phyloP scores from a whole-genome alignment of 331 rosid species.

The Pyracantha coccinea region DNA sequence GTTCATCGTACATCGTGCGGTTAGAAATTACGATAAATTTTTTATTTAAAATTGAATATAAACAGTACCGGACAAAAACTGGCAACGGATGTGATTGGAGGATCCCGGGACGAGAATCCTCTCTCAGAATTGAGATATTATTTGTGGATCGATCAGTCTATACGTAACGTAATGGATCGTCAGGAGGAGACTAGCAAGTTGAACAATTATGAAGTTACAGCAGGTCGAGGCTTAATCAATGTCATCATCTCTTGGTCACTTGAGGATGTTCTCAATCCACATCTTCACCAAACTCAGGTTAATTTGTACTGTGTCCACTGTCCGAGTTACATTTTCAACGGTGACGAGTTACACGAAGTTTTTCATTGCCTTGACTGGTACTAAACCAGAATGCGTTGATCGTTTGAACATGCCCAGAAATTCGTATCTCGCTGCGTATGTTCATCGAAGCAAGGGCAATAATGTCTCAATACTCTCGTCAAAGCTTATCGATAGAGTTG shows the following conservation, averaged over 20 bases:
- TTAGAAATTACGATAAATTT: too few relatives aligned
- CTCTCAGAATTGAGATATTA: too few relatives aligned
- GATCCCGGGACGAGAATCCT: too few relatives aligned
- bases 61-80: too few relatives aligned
- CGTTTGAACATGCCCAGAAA: slow-evolving; percentile 2
- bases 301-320: not conserved
- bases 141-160: not conserved
- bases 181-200: not conserved
- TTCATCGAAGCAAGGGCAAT: not conserved
- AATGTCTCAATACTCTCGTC: slow-evolving; percentile 3
- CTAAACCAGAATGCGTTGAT: not conserved
- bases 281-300: slow-evolving; percentile 29
- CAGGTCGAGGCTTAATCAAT: slow-evolving; percentile 10
- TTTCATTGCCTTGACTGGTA: slow-evolving; percentile 21
- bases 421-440: slow-evolving; percentile 27
- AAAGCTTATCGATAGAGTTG: not conserved
- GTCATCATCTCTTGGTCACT: slow-evolving; percentile 48
- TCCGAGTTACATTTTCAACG: slow-evolving; percentile 28
- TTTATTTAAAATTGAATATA: too few relatives aligned
- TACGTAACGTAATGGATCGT: not conserved
- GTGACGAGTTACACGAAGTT: slow-evolving; percentile 22
- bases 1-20: too few relatives aligned
- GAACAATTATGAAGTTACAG: slow-evolving; percentile 7
- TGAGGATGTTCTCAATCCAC: slow-evolving; percentile 22
- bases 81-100: too few relatives aligned